Conservation (phyloP, 192 early-diverging fungal genomes). For the Coemansia sp. region DNA sequence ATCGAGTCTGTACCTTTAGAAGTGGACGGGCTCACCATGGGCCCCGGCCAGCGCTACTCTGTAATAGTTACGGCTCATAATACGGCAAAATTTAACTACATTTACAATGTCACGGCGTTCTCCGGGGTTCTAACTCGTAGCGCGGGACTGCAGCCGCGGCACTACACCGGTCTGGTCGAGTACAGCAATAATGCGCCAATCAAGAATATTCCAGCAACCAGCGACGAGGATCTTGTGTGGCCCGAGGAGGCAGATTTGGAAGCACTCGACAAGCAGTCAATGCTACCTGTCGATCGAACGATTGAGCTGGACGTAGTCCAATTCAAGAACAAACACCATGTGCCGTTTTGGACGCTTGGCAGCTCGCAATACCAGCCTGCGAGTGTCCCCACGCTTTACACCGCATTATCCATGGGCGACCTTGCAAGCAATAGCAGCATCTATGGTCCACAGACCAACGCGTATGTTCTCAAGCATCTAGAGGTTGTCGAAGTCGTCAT, state of each 20-base stretch:
- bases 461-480: constrained; percentile 59
- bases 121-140: constrained; percentile 56
- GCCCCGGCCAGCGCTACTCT: constrained; percentile 72
- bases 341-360: too few relatives aligned
- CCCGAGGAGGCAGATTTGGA: background rate
- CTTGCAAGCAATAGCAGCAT: constrained; percentile 52
- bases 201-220: background rate
- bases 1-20: constrained; percentile 54
- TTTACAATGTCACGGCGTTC: constrained; percentile 65
- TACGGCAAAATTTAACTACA: constrained; percentile 56
- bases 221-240: background rate
- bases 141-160: constrained; percentile 39
- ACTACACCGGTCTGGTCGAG: constrained; percentile 19
- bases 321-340: too few relatives aligned
- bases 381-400: constrained; percentile 62
- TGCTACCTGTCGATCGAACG: constrained; percentile 9
- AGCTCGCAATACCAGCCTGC: constrained; percentile 49
- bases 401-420: constrained; percentile 59
- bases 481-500: constrained; percentile 68
- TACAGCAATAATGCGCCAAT: constrained; percentile 4
- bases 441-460: constrained; percentile 63
- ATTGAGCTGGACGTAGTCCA: background rate
- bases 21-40: constrained; percentile 55
- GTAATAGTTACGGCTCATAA: constrained; percentile 70
- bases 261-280: background rate